Evolutionary conservation across 371 early-diverging fungal species (phyloP).

Genomic region (Mortierella sp.): DNA sequence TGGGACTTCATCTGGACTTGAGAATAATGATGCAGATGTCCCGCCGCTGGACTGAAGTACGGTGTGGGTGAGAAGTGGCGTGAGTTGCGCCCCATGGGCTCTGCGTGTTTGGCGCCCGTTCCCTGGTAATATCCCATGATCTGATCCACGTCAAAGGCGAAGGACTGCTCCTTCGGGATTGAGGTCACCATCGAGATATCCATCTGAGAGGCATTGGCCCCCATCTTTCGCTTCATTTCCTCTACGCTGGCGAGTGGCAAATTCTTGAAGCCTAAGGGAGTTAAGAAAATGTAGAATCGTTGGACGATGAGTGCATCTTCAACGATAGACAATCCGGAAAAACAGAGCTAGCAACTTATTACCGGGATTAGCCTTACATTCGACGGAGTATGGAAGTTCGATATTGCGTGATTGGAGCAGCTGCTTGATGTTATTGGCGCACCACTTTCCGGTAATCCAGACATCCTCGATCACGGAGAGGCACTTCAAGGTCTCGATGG

Average conservation of each 20-base stretch:
- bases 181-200: conserved; percentile 24
- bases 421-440: conserved; percentile 23
- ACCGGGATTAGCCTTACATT: conserved; percentile 27
- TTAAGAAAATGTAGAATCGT: not conserved
- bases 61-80: conserved; percentile 50
- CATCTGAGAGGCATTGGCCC: conserved; percentile 1
- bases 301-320: not conserved
- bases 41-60: conserved; percentile 30
- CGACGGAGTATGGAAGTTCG: conserved; percentile 35
- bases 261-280: conserved; percentile 21
- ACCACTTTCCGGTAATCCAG: conserved; percentile 37
- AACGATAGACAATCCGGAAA: not conserved
- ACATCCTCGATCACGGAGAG: conserved; percentile 42
- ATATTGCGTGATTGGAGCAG: conserved; percentile 43
- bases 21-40: conserved; percentile 11
- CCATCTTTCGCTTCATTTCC: conserved; percentile 19
- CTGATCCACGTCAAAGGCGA: conserved; percentile 43
- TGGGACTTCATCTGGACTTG: conserved; percentile 26
- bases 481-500: conserved; percentile 41
- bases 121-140: conserved; percentile 53
- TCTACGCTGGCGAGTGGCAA: conserved; percentile 27
- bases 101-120: conserved; percentile 8
- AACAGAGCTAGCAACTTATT: not conserved
- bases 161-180: conserved; percentile 41
- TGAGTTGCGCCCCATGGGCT: conserved; percentile 45